These are phyloP conservation scores for Chytriomyces confervae DNA, from an alignment of 192 early-diverging fungal genomes.

Conservation along the genomic window DNA sequence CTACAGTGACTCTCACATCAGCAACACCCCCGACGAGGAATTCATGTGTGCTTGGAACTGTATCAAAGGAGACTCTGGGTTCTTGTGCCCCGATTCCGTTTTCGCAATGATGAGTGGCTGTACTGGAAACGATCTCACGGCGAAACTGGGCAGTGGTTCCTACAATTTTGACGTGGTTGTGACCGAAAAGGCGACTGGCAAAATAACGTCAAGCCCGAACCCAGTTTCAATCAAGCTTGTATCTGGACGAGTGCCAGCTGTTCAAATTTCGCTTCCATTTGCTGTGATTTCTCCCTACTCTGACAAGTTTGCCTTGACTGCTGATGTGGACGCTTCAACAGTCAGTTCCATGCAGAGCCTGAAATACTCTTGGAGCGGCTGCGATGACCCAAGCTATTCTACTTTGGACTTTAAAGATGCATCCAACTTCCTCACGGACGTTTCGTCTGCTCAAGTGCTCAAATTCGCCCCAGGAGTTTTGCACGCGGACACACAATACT, in stretches of 20 bases:
- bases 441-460: conserved; percentile 27
- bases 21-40: background rate
- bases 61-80: conserved; percentile 13
- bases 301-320: conserved; percentile 22
- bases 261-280: conserved; percentile 10
- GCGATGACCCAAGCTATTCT: conserved; percentile 7
- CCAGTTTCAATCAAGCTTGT: conserved; percentile 13
- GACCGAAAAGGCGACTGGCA: conserved; percentile 1
- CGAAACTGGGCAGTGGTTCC: background rate
- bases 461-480: conserved; percentile 24
- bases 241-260: conserved; percentile 1
- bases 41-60: conserved; percentile 31
- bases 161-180: conserved; percentile 25
- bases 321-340: conserved; percentile 23
- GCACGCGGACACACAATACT: conserved; percentile 13
- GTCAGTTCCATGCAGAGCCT: conserved; percentile 18
- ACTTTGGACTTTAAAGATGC: conserved; percentile 26
- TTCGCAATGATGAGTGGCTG: conserved; percentile 6
- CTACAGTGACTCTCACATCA: conserved; percentile 10
- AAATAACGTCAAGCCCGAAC: background rate
- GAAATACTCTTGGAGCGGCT: conserved; percentile 34
- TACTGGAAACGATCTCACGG: conserved; percentile 16
- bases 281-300: conserved; percentile 21
- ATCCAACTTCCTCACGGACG: conserved; percentile 27
- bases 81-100: conserved; percentile 8